Base-by-base conservation (phyloP, 768 basidiomycete species). In the Pseudohyphozyma bogoriensis region DNA sequence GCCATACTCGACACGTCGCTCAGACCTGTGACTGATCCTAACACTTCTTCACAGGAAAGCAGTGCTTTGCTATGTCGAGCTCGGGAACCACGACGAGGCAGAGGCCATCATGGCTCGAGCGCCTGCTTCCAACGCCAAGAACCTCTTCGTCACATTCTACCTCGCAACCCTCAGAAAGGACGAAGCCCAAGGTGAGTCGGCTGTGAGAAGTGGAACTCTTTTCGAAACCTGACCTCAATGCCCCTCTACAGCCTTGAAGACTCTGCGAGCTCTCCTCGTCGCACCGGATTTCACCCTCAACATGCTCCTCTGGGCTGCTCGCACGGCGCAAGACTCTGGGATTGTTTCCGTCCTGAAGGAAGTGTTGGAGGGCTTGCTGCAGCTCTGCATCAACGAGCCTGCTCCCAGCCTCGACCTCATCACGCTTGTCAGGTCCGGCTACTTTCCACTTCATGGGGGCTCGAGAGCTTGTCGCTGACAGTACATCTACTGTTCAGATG, bases 71-170 rank as follows among this genome's bases (percentile, higher is more conserved):
- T 24, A 39, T 29, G 22, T 54, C 35, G 28, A 54, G 11, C 46
- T 36, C 16, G 26, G 22, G 3, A 18, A 49, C 28, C 4, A 32
- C 31, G 24, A 10, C 16, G 26, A 37, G 6, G 59, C 52, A 7
- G 45, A 60, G 37, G 28, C 37, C 29, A 15, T 47, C n/a, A 37
- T 60, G 31, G 42, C 47, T 20, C 40, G 40, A 18, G 24, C 20
- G 20, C 40, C 24, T 16, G 40, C 20, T 7, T 22, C 40, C 40
- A 24, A 31, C 12, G 52, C 59, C 2, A 60, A 60, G 46, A 47
- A 46, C 28, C 46, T 49, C 52, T 60, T 60, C 26, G 32, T 60
- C n/a, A 51, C 45, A 28, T 60, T 60, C 47, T 55, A 49, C 54
- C 44, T 33, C 54, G 26, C 9, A 51, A 28, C 22, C n/a, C n/a